Percentiles rank a stretch among this genome's conserved stretches.
Conservation (phyloP, 2,329 filamentous ascomycete species). For the Venturia carpophila region DNA sequence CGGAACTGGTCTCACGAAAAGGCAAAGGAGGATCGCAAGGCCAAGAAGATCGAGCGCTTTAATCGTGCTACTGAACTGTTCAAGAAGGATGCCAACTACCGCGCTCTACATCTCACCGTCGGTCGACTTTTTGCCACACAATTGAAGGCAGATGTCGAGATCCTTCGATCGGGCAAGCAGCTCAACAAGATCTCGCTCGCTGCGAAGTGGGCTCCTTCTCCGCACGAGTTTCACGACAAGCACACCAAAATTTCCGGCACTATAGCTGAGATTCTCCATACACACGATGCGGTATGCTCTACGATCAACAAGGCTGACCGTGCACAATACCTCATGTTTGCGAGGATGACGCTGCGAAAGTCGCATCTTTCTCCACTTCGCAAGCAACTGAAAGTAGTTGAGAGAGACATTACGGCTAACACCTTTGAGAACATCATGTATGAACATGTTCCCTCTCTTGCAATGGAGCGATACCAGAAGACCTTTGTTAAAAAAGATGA, state of each 20-base stretch:
- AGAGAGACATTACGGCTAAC: conserved; percentile 43
- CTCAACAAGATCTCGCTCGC: conserved; percentile 46
- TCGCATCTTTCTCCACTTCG: conserved; percentile 46
- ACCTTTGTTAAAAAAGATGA: conserved; percentile 46
- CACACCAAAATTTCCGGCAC: conserved; percentile 50
- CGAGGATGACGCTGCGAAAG: conserved; percentile 46
- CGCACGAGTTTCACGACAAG: conserved; percentile 49
- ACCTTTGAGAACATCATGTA: conserved; percentile 48
- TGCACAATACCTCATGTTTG: conserved; percentile 46
- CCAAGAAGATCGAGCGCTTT: conserved; percentile 36
- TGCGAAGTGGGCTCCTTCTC: conserved; percentile 53
- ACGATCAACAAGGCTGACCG: conserved; percentile 28
- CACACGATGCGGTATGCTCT: conserved; percentile 30
- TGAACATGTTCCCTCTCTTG: conserved; percentile 47
- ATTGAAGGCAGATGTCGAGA: conserved; percentile 40
- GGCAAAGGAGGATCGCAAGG: conserved; percentile 25
- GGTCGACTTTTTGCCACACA: conserved; percentile 51
- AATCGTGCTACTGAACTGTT: conserved; percentile 37
- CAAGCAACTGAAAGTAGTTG: conserved; percentile 46
- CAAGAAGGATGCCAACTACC: conserved; percentile 39
- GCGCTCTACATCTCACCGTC: conserved; percentile 45
- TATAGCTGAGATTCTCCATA: conserved; percentile 50
- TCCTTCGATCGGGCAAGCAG: conserved; percentile 35
- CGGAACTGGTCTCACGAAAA: conserved; percentile 23
- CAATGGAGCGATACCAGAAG: conserved; percentile 47